Evolutionary conservation across 768 basidiomycete genomes (phyloP).

Genomic region (Amanita brunnescens): DNA sequence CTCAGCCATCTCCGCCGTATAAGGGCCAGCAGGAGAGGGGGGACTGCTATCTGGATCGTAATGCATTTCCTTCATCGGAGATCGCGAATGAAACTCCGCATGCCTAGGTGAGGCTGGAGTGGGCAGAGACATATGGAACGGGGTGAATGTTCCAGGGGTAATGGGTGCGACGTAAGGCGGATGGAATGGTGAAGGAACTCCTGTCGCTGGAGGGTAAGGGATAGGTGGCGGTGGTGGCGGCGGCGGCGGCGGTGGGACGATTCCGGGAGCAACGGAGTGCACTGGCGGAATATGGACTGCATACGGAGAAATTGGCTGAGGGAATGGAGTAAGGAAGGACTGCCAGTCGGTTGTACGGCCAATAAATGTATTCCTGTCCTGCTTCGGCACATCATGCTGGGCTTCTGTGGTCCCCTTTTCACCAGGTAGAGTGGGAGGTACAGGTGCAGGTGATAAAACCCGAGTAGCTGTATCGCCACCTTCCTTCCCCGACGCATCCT

Average conservation of each 20-base stretch:
- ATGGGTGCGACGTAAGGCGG: conserved; percentile 10
- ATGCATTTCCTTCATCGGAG: not conserved
- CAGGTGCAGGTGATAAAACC: not conserved
- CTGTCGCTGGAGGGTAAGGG: conserved; percentile 12
- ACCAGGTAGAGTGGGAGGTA: not conserved
- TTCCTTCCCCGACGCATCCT: not conserved
- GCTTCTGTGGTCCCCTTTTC: not conserved
- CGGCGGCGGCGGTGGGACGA: too few species aligned
- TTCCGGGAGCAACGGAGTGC: not conserved
- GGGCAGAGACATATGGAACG: conserved; percentile 1
- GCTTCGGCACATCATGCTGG: not conserved
- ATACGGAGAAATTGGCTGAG: conserved; percentile 2
- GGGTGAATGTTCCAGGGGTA: not conserved
- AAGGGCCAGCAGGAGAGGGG: not conserved
- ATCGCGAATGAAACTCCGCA: not conserved
- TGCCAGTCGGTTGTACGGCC: conserved; percentile 2
- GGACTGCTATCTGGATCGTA: not conserved
- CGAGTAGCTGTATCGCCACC: not conserved
- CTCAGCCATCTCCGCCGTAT: conserved; percentile 9
- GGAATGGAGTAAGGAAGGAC: not conserved
- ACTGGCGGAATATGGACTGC: conserved; percentile 6
- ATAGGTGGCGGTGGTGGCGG: conserved; percentile 10
- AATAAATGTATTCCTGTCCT: not conserved
- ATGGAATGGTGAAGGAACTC: conserved; percentile 10
- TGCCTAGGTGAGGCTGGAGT: conserved; percentile 10